Base-by-base conservation (phyloP, 208 protist genomes). In the Wallacemonas collosoma region DNA sequence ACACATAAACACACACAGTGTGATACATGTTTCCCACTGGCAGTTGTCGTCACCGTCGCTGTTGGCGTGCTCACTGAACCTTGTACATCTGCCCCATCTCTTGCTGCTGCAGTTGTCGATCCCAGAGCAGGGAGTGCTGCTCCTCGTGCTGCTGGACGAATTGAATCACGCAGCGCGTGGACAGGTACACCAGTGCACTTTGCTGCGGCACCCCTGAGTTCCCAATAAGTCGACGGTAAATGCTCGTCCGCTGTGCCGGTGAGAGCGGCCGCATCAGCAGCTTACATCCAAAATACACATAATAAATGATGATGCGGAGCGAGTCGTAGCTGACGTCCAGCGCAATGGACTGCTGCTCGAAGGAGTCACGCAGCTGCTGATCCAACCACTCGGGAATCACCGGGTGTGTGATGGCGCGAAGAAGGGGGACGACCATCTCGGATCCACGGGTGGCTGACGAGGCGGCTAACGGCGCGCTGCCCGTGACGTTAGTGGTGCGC, bases 251-350 rank as follows among this genome's bases (percentile, higher is more conserved):
- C 76, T 95, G 87, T 40, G 83, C 75, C 45, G 65, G 76, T 7
- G 87, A 83, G 38, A 95, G 76, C n/a, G 90, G 88, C 41, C 81
- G 83, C 68, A 95, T 83, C 17, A 95, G 72, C 43, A 89, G 67
- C 67, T 90, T 88, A 69, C 81, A 91, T 63, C 84, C 83, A n/a
- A 74, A 83, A 71, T 86, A 95, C 61, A 95, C 91, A 68, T 87
- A 93, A 69, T 85, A 93, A 17, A 95, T 72, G 14, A 95, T 73
- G n/a, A 87, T 83, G 1, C 82, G 81, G 12, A 95, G 80, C 35
- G 85, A 87, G 60, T 92, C 80, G 72, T 92, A 95, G 70, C 81
- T 85, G 38, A 93, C 50, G 65, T 95, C 83, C 26, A 95, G 70
- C 2, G 82, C 69, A 1, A 91, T 54, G 0, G 86, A 67, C 50